Conservation (phyloP, 495 filamentous ascomycete genomes). For the Talaromyces trachyspermus region DNA sequence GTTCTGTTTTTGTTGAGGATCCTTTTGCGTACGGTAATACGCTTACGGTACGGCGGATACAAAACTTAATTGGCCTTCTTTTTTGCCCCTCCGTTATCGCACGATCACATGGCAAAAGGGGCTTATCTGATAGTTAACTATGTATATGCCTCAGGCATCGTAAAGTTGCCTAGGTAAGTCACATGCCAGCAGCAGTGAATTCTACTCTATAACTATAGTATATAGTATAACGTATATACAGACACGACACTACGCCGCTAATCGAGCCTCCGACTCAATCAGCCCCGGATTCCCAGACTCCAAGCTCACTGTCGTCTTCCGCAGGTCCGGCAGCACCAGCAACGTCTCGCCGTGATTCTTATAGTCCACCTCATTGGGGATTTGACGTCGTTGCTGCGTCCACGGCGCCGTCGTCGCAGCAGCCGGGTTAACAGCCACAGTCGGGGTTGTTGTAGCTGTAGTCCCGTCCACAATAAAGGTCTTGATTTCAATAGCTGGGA, state of each 20-base stretch:
- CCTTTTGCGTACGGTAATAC: no score
- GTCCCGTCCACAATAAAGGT: constrained; percentile 32
- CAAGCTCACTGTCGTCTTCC: constrained; percentile 67
- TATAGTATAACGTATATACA: not conserved
- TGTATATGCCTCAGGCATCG: no score
- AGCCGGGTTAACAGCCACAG: not conserved
- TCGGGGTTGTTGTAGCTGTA: constrained; percentile 13
- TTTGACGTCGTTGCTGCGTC: constrained; percentile 20
- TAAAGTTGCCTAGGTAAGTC: no score
- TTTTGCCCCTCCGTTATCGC: no score
- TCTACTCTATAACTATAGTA: no score
- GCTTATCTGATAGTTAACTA: no score
- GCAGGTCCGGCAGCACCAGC: constrained; percentile 65
- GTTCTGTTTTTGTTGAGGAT: no score
- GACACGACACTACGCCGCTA: constrained; percentile 15
- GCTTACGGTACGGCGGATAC: no score
- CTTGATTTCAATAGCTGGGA: constrained; percentile 74
- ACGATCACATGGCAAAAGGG: no score
- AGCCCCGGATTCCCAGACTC: constrained; percentile 60
- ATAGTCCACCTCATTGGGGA: constrained; percentile 73
- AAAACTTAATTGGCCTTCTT: no score
- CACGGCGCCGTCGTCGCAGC: not conserved
- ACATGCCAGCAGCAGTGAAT: no score
- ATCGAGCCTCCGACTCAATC: constrained; percentile 44
- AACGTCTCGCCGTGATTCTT: constrained; percentile 69